Base-by-base conservation (phyloP, 768 basidiomycete species). In the Panaeolus papilionaceus region DNA sequence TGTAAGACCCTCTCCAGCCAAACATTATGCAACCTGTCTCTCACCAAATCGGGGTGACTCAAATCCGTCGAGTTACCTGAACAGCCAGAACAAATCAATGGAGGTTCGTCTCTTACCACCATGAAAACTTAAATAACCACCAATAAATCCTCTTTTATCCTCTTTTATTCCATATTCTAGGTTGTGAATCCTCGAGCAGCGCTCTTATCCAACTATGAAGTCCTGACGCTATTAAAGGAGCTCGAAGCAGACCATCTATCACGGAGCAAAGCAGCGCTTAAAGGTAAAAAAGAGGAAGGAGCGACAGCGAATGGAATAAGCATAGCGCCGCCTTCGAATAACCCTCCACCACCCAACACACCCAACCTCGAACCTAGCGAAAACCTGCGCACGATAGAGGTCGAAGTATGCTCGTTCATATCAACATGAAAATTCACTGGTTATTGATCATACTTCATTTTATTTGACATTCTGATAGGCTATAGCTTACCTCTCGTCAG, bases 201-300 rank as follows among this genome's bases (percentile, higher is more conserved):
- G n/a, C 87, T 97, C 64, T 86, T 98, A 16, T 92, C 94, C 38
- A 97, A 98, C 78, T 88, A 84, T 72, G 96, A 98, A 77, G 95
- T 98, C 68, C 81, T 96, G 58, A 74, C 84, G 18, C 86, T 96
- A 64, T 86, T 98, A 63, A 86, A 88, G 37, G 87, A 92, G 65
- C 89, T 94, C 45, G 92, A 95, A 75, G 81, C 79, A 14, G 91
- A 94, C 71, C 89, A 94, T 75, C 76, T 92, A 47, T 82, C 88
- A 0, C 88, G 89, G 42, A 84, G 90, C 54, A 92, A 90, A 75
- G 85, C 89, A 4, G 90, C 91, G 0, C 74, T 90, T 0, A 87
- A 91, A 67, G 84, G 91, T 66, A 92, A 93, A 78, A 93, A 93
- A 73, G 91, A 92, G 73, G 92, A 93, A 69, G 90, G 91, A 67